Evolutionary conservation across 352 stramenopile genomes (phyloP), one percentile per base, ranked within the genome.

Genomic region (Phytophthora podocarpi): DNA sequence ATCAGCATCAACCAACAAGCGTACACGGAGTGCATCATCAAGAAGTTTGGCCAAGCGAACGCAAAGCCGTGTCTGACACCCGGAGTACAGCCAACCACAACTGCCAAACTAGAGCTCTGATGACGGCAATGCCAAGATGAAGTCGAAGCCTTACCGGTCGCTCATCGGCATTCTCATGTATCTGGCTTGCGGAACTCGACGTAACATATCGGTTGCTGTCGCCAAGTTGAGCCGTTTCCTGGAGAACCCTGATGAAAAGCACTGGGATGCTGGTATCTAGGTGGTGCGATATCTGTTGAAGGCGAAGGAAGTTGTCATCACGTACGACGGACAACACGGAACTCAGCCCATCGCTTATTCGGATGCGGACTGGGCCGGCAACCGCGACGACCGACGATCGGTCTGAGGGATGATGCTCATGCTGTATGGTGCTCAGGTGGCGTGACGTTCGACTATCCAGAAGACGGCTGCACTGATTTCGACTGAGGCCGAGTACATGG

Each of bases 401-500:
- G 21, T 64, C 12, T 54, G 36, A 31, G 55, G 67, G 1, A 23
- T 61, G 12, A 24, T 55, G 31, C 39, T 70, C 16, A 48, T 71
- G 47, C 24, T 60, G 36, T 61, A 37, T 36, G 54, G 49, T 31
- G 48, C 31, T 35, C 50, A 55, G 1, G 61, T 72, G 35, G 24
- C 61, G 4, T 72, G 32, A 35, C 15, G 48, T 2, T 52, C 53
- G 23, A 50, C 45, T 0, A 62, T 62, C 23, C 64, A 74, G 50
- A 62, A 58, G 28, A 70, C 49, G 2, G 57, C 67, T 3, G 43
- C 50, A 10, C 42, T 76, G 1, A 73, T 51, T 27, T 59, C 52
- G 20, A 61, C 62, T 26, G 56, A 72, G 47, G 63, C 56, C 8
- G 57, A 76, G 40, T 72, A 69, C 50, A 72, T 72, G 56, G 56